These are phyloP conservation scores for Cadophora malorum DNA, from an alignment of 2,329 filamentous ascomycete species.

Conservation along the genomic window DNA sequence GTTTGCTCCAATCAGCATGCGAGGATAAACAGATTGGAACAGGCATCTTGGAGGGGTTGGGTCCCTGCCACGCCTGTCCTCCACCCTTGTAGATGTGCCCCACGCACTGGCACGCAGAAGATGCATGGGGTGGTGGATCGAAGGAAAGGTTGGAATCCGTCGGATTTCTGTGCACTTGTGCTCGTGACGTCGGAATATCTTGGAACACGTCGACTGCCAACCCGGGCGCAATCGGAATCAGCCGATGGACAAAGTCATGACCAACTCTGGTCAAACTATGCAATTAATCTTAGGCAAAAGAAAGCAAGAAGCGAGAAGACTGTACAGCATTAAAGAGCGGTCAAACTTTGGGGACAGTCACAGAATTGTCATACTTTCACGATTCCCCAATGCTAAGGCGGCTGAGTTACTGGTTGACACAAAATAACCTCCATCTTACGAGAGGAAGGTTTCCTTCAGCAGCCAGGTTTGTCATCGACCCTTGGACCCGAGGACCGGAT, in stretches of 20 bases:
- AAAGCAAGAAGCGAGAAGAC: slow-evolving; percentile 3
- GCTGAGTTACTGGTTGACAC: not conserved
- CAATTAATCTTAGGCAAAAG: slow-evolving; percentile 4
- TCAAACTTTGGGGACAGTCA: slow-evolving; percentile 1
- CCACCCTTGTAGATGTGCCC: slow-evolving; percentile 10
- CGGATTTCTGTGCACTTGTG: slow-evolving; percentile 7
- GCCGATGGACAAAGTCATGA: not conserved
- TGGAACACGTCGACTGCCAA: slow-evolving; percentile 20
- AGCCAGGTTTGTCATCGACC: not conserved
- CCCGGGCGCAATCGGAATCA: slow-evolving; percentile 34
- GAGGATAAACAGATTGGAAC: slow-evolving; percentile 35
- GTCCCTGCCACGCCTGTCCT: slow-evolving; percentile 16
- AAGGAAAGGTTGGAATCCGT: not conserved
- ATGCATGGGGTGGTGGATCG: slow-evolving; percentile 12
- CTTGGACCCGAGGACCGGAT: slow-evolving; percentile 1
- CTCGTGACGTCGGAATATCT: slow-evolving; percentile 33
- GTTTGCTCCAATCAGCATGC: slow-evolving; percentile 26
- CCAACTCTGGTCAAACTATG: not conserved
- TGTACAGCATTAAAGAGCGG: slow-evolving; percentile 4
- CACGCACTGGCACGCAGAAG: slow-evolving; percentile 3
- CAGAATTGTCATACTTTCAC: slow-evolving; percentile 11
- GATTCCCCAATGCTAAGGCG: not conserved
- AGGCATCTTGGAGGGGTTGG: slow-evolving; percentile 20
- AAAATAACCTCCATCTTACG: slow-evolving; percentile 2
- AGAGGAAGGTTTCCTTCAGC: not conserved